Conservation (phyloP, 2,329 filamentous ascomycete species). For the Aspergillus quadrilineatus region DNA sequence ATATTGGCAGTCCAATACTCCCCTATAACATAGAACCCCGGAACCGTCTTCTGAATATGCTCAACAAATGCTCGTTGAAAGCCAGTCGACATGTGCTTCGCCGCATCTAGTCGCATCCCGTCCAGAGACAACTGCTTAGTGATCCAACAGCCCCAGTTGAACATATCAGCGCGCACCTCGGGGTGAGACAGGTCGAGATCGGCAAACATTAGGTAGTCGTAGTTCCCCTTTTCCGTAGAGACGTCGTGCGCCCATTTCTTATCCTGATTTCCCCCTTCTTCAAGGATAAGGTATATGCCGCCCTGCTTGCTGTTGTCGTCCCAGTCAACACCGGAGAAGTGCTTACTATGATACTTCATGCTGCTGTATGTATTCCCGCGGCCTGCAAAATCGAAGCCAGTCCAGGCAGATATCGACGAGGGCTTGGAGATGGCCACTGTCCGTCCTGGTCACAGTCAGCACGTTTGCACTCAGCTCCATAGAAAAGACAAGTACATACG, state of each 20-base stretch:
- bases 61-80: conserved; percentile 66
- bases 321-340: conserved; percentile 69
- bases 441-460: conserved; percentile 1
- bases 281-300: conserved; percentile 61
- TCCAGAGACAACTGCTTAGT: conserved; percentile 57
- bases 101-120: conserved; percentile 65
- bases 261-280: conserved; percentile 51
- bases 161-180: conserved; percentile 64
- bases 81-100: conserved; percentile 68
- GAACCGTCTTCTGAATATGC: conserved; percentile 49
- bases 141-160: conserved; percentile 69
- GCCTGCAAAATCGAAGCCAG: conserved; percentile 65
- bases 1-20: conserved; percentile 66
- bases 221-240: conserved; percentile 65
- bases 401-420: conserved; percentile 66
- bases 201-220: conserved; percentile 69
- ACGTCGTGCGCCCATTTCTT: conserved; percentile 65
- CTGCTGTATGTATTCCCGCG: conserved; percentile 59
- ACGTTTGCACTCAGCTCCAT: background rate
- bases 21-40: conserved; percentile 60
- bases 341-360: conserved; percentile 59
- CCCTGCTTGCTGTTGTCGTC: conserved; percentile 57
- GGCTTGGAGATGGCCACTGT: conserved; percentile 44
- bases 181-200: conserved; percentile 65
- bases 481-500: conserved; percentile 25